These are phyloP conservation scores for Trypanosoma platydactyli DNA, from an alignment of 208 protist species.

Conservation along the genomic window DNA sequence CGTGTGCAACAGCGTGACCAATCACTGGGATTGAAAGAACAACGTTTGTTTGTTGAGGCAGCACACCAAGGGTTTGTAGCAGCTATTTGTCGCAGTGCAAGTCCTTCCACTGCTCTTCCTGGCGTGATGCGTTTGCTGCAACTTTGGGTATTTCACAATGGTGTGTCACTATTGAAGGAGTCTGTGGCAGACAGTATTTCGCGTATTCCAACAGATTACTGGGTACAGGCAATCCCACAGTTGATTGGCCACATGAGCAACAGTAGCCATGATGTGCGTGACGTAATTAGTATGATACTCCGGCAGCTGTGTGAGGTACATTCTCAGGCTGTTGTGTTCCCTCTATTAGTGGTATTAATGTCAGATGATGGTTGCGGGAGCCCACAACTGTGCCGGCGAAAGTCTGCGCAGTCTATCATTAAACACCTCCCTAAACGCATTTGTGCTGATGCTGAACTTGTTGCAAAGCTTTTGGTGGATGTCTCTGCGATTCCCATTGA, in stretches of 20 bases:
- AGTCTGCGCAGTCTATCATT: constrained; percentile 75
- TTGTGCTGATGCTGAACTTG: constrained; percentile 75
- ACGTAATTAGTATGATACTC: constrained; percentile 96
- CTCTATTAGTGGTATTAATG: constrained; percentile 97
- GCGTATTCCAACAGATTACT: constrained; percentile 97
- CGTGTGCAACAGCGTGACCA: constrained; percentile 89
- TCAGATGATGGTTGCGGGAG: constrained; percentile 47
- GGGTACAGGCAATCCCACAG: constrained; percentile 99
- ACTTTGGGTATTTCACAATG: constrained; percentile 97
- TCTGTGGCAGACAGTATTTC: constrained; percentile 92
- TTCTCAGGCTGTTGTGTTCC: constrained; percentile 99
- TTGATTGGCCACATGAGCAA: constrained; percentile 98
- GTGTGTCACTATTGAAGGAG: constrained; percentile 82
- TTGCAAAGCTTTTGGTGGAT: constrained; percentile 81
- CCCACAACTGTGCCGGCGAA: constrained; percentile 47
- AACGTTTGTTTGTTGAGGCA: constrained; percentile 81
- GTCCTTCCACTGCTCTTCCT: constrained; percentile 86
- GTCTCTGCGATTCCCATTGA: constrained; percentile 90
- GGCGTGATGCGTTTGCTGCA: constrained; percentile 98
- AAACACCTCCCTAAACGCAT: constrained; percentile 85
- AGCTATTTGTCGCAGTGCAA: constrained; percentile 90
- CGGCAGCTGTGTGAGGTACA: constrained; percentile 94
- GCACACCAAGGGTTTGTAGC: constrained; percentile 97
- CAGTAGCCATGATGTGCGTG: constrained; percentile 84
- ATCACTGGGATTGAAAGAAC: constrained; percentile 63